Conservation (phyloP, 306 rosid species). For the Cyamopsis tetragonoloba region DNA sequence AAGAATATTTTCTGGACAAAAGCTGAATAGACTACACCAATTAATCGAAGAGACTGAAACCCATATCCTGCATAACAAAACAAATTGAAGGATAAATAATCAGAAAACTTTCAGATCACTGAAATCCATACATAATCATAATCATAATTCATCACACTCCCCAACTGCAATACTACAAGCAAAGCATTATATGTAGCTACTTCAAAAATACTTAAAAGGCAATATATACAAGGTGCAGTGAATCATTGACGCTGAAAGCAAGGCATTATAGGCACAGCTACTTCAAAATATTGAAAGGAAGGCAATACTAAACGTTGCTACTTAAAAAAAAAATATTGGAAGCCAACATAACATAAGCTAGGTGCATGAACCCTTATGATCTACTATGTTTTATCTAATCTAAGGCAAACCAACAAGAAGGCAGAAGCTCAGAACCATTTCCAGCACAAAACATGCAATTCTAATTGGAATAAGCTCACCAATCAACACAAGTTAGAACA, state of each 20-base stretch:
- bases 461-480: neutral
- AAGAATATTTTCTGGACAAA: neutral
- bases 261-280: too few species aligned
- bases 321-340: neutral
- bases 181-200: too few species aligned
- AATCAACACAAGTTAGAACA: neutral
- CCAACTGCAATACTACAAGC: too few species aligned
- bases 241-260: too few species aligned
- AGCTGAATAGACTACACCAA: neutral
- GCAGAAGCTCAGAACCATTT: neutral
- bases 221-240: too few species aligned
- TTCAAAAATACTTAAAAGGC: too few species aligned
- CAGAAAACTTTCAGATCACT: neutral
- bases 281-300: neutral
- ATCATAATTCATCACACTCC: too few species aligned
- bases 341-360: neutral
- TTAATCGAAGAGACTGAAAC: conserved; percentile 80
- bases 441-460: neutral
- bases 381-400: neutral
- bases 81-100: neutral
- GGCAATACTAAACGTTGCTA: neutral
- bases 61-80: conserved; percentile 67
- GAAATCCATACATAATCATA: neutral
- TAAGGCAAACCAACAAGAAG: neutral
- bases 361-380: neutral